A percentile compares a stretch with the other conserved stretches of the same genome.
phyloP scores from a whole-genome alignment of 1,139 yeast species.

The Geotrichum cucujoidarum region DNA sequence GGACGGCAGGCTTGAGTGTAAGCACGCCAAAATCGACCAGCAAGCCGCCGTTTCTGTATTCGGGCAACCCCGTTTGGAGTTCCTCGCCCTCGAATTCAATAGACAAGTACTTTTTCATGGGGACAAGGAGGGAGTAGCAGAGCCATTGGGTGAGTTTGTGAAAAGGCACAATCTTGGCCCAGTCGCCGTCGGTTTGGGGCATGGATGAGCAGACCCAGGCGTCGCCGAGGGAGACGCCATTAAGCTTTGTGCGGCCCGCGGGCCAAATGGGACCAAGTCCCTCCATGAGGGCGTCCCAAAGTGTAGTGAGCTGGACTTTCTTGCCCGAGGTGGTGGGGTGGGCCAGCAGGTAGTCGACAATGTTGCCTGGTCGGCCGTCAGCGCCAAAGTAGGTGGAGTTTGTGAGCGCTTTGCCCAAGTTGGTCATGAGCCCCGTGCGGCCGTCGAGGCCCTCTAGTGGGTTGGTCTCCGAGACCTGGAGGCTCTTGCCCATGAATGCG shows the following conservation, averaged over 20 bases:
- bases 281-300: constrained; percentile 51
- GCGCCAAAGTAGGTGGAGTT: constrained; percentile 43
- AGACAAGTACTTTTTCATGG: constrained; percentile 42
- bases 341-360: constrained; percentile 44
- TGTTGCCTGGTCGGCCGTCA: constrained; percentile 50
- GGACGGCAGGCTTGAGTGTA: constrained; percentile 41
- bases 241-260: constrained; percentile 46
- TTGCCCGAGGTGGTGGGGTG: constrained; percentile 21
- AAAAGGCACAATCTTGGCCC: constrained; percentile 48
- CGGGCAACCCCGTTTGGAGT: constrained; percentile 56
- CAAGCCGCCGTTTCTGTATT: constrained; percentile 59
- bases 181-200: constrained; percentile 27
- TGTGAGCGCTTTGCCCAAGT: constrained; percentile 44
- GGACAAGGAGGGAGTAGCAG: constrained; percentile 52
- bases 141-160: constrained; percentile 63
- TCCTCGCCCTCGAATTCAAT: constrained; percentile 43
- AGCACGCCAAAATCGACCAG: constrained; percentile 51
- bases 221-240: constrained; percentile 52
- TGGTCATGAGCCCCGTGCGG: constrained; percentile 42
- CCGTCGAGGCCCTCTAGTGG: constrained; percentile 52
- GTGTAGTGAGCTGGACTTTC: constrained; percentile 40
- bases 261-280: constrained; percentile 57
- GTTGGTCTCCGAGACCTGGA: constrained; percentile 45
- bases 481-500: constrained; percentile 37
- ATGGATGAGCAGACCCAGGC: constrained; percentile 48